Conservation (phyloP, 768 basidiomycete genomes). For the Agrocybe pediades region DNA sequence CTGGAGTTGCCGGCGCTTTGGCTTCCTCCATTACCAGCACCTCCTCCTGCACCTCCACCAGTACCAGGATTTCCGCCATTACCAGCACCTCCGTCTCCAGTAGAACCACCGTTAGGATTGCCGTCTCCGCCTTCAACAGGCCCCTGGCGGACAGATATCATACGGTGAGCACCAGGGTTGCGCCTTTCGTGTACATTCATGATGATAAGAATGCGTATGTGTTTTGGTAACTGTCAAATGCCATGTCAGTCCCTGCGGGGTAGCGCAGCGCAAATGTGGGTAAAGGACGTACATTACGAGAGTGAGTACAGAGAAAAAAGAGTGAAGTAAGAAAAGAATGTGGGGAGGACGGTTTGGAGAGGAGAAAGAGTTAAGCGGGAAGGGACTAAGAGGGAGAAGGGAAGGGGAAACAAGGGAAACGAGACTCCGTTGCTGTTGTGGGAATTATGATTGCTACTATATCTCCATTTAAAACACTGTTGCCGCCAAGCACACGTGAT, state of each 20-base stretch:
- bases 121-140: background rate
- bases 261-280: background rate
- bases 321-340: conserved; percentile 25
- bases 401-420: conserved; percentile 14
- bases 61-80: background rate
- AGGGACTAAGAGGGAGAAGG: conserved; percentile 7
- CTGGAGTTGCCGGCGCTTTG: background rate
- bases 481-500: conserved; percentile 19
- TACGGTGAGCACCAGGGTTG: conserved; percentile 23
- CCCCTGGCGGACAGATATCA: conserved; percentile 25
- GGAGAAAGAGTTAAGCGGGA: conserved; percentile 6
- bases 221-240: background rate
- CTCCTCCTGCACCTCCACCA: background rate
- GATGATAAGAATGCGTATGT: conserved; percentile 15
- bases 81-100: background rate
- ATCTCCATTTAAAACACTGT: conserved; percentile 3
- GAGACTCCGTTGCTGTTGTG: conserved; percentile 10
- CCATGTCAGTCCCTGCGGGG: background rate
- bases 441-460: conserved; percentile 10
- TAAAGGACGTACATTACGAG: background rate
- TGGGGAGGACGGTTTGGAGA: conserved; percentile 10
- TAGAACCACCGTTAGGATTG: background rate
- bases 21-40: background rate
- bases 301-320: conserved; percentile 13
- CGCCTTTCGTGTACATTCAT: conserved; percentile 27